Evolutionary conservation across 83 land plant species (phyloP), one percentile per base, ranked within the genome.

Genomic region (Larix sibirica): DNA sequence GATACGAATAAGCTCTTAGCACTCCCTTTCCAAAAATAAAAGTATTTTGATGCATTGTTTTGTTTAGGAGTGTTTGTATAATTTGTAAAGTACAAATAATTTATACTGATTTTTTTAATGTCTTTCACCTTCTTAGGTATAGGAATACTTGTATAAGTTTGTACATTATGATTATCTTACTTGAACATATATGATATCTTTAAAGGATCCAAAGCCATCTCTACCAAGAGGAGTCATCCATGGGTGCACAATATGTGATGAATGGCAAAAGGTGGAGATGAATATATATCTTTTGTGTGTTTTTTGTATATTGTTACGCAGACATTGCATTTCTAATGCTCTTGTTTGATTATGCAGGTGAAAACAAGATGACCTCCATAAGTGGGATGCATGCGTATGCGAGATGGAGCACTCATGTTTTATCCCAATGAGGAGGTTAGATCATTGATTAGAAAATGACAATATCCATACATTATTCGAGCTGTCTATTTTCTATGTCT

Each of bases 361-460:
- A 60, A 33, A 9, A 82, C 85, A 24, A 80, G 88, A 87, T 92
- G 94, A 92, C 63, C 13, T 71, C 94, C 94, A 73, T 64, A 71
- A 59, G 88, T 83, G 65, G 81, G 89, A 24, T 87, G 90, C 73
- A 92, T 80, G 80, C 94, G 90, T 26, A 42, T 75, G 23, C 82
- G 85, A 24, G 86, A 88, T 44, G 94, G 88, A 70, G 94, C 94
- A 65, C 94, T 92, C 40, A 85, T 88, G 21, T 92, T 90, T 65
- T 80, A 90, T 90, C 94, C 94, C 70, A 87, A 80, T 62, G 85
- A 81, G 28, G 92, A 92, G 92, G 94, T 90, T 81, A 31, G 33
- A 62, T 40, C 64, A 50, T 33, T 83, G 38, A 36, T 6, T 42
- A 40, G 3, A 13, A 40, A n/a, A 71, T 40, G 50, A 5, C 26